A percentile compares a stretch with the other conserved stretches of the same genome.
phyloP scores from a whole-genome alignment of 2,329 filamentous ascomycete genomes.

The Penicillium sp. region DNA sequence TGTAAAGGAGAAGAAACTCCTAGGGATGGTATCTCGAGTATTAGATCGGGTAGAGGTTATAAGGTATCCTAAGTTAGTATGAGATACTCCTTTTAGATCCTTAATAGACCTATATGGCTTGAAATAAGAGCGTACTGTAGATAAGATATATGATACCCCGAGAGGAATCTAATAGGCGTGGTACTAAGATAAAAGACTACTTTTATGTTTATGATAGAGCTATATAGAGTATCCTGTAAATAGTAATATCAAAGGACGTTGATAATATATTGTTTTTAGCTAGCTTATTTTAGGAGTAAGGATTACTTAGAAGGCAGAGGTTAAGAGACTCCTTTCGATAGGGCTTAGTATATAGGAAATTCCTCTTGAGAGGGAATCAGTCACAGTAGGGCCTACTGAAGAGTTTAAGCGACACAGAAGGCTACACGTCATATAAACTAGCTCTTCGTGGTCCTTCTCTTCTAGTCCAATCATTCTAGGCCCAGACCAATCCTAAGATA shows the following conservation, averaged over 20 bases:
- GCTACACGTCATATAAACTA: constrained; percentile 13
- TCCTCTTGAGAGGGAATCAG: constrained; percentile 15
- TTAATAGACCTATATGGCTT: constrained; percentile 1
- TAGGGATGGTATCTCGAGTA: constrained; percentile 3
- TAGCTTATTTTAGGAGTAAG: not conserved
- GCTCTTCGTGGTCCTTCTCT: constrained; percentile 7
- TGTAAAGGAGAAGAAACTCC: constrained; percentile 6
- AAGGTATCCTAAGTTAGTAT: constrained; percentile 1
- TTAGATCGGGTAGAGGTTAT: constrained; percentile 1
- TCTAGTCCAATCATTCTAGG: constrained; percentile 11
- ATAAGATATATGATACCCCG: not conserved
- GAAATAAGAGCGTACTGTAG: not conserved
- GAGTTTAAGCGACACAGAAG: constrained; percentile 12
- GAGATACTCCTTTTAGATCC: constrained; percentile 1
- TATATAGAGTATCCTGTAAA: constrained; percentile 1
- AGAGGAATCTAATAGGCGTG: constrained; percentile 5
- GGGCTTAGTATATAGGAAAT: constrained; percentile 2
- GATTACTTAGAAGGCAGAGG: not conserved
- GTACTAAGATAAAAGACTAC: not conserved
- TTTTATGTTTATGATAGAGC: constrained; percentile 3
- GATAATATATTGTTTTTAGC: not conserved
- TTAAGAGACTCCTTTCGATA: constrained; percentile 2
- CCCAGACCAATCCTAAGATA: too few relatives aligned
- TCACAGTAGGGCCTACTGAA: constrained; percentile 8
- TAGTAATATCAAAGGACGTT: not conserved